Base-by-base conservation (phyloP, 2,329 filamentous ascomycete species). In the Venturiaceae sp. region DNA sequence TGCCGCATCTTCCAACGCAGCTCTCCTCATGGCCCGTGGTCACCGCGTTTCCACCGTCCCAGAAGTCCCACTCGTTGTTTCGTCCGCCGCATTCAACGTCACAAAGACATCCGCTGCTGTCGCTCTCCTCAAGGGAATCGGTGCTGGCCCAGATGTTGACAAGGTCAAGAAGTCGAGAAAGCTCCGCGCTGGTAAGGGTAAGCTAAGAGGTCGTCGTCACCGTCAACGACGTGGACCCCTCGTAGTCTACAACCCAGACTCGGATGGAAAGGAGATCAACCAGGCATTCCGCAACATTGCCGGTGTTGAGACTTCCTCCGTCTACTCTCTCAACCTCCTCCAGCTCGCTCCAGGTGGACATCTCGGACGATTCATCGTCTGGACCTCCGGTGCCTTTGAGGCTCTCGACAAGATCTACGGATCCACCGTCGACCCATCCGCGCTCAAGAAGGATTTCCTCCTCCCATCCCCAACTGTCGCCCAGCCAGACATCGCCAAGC, bases 321-420 rank as follows among this genome's bases (percentile, higher is more conserved):
- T 96, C 77, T 92, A 87, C 80, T 82, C 90, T 66, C 85, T 99
- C 72, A 96, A 97, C 86, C 92, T 97, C 72, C 90, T 99, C 76
- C 94, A 99, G 84, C 90, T 99, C 75, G 94, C 94, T 67, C 94
- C 94, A 68, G 94, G 94, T 84, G 95, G 94, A 72, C 94, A 99
- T 82, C 89, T 99, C 69, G 94, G 94, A 71, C 94, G 94, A 73
- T 99, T 99, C 86, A 85, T 99, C 77, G 84, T 99, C 84, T 99
- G 94, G 94, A 94, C 94, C 71, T 99, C 95, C 57, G 83, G 90
- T 66, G 94, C 94, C 65, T 97, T 99, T 84, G 86, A 91, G 80
- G 90, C 92, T 66, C 90, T 99, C 65, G 92, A 99, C 80, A 86
- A 86, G 78, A 87, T 99, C 83, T 99, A 99, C 83, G 92, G 92